Evolutionary conservation across 257 asterid genomes (phyloP).

Genomic region (Jacaranda copaia): DNA sequence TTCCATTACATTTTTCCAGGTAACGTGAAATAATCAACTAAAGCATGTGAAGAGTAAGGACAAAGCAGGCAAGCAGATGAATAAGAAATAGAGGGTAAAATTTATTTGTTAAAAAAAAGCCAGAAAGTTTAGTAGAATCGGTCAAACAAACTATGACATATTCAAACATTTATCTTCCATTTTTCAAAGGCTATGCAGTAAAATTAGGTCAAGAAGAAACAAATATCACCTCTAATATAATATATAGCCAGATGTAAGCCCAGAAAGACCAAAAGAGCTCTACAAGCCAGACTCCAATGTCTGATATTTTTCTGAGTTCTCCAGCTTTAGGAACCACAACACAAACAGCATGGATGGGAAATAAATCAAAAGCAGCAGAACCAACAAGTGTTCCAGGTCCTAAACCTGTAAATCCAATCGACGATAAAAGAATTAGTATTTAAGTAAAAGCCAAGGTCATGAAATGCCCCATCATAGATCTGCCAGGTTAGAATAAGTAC

Average conservation of each 20-base stretch:
- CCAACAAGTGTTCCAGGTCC: constrained; percentile 99
- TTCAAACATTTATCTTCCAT: background rate
- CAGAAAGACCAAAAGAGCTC: constrained; percentile 99
- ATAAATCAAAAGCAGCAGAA: constrained; percentile 96
- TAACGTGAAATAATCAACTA: background rate
- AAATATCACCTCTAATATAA: constrained; percentile 73
- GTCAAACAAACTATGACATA: background rate
- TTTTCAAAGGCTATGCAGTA: background rate
- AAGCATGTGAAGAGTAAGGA: constrained; percentile 21
- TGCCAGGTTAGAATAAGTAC: background rate
- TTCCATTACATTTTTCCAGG: background rate
- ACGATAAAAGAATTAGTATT: constrained; percentile 23
- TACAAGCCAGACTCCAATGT: constrained; percentile 93
- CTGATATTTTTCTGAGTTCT: constrained; percentile 90
- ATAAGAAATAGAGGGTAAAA: background rate
- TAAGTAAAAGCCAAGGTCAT: constrained; percentile 11
- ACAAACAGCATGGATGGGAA: constrained; percentile 97
- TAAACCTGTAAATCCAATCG: constrained; percentile 60
- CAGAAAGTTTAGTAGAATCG: background rate
- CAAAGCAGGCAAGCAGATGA: constrained; percentile 2
- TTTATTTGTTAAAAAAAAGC: background rate
- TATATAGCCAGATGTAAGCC: constrained; percentile 98
- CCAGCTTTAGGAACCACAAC: constrained; percentile 96
- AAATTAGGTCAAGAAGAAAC: constrained; percentile 30
- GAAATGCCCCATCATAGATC: too few species aligned